These are phyloP conservation scores for Angomonas desouzai DNA, from an alignment of 208 protist species.

Conservation along the genomic window DNA sequence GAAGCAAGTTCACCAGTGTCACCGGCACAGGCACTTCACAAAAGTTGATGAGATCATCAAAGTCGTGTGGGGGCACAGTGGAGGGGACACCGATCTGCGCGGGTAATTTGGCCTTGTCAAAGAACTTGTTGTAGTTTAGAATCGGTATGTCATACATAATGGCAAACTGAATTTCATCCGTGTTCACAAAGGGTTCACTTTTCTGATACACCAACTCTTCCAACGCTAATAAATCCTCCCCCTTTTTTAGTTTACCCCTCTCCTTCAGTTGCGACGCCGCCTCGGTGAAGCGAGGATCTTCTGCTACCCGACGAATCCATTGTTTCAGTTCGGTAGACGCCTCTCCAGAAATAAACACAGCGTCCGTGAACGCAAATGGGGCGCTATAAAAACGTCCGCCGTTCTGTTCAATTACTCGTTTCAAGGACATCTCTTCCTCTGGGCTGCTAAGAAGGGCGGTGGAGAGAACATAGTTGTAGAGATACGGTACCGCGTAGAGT, in stretches of 20 bases:
- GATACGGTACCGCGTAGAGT: conserved; percentile 25
- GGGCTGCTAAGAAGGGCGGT: conserved; percentile 30
- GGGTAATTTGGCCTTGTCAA: conserved; percentile 31
- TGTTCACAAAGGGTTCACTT: background rate
- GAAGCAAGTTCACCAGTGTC: background rate
- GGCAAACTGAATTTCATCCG: conserved; percentile 65
- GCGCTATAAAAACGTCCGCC: conserved; percentile 35
- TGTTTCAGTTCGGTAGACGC: conserved; percentile 26
- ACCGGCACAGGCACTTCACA: background rate
- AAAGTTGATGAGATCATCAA: background rate
- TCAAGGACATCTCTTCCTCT: conserved; percentile 42
- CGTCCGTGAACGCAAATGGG: conserved; percentile 41
- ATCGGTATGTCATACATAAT: conserved; percentile 61
- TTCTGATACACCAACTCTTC: background rate
- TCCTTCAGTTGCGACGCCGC: background rate
- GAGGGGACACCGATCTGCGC: background rate
- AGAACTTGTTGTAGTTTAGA: conserved; percentile 49
- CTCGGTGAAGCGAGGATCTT: background rate
- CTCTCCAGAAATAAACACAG: conserved; percentile 44
- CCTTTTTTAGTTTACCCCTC: background rate
- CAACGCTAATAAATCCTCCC: background rate
- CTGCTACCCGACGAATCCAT: background rate
- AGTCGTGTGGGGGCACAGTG: background rate
- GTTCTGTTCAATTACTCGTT: conserved; percentile 33
- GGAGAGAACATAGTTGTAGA: conserved; percentile 68